Conservation (phyloP, 2,329 filamentous ascomycete genomes). For the Pestalotiopsis sp. region DNA sequence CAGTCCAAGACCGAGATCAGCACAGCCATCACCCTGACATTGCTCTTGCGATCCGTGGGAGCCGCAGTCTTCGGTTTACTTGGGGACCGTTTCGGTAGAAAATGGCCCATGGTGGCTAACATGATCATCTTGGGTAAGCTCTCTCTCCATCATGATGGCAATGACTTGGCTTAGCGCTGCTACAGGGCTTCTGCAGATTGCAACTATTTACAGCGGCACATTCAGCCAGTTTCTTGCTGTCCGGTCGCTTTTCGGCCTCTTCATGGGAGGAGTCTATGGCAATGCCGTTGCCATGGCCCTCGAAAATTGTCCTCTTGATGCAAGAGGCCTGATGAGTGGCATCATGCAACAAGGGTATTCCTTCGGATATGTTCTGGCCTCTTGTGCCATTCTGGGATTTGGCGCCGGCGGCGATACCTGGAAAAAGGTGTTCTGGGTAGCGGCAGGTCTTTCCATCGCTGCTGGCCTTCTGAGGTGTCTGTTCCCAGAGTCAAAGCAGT, state of each 20-base stretch:
- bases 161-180: constrained; percentile 25
- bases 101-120: constrained; percentile 83
- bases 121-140: constrained; percentile 67
- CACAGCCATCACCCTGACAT: constrained; percentile 74
- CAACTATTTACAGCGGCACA: constrained; percentile 74
- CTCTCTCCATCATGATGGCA: neutral
- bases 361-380: constrained; percentile 78
- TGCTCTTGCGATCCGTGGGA: constrained; percentile 75
- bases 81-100: constrained; percentile 78
- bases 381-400: constrained; percentile 74
- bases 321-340: constrained; percentile 79
- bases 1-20: constrained; percentile 58
- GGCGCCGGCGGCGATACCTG: constrained; percentile 65
- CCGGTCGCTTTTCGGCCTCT: constrained; percentile 72
- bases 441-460: constrained; percentile 66
- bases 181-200: constrained; percentile 63
- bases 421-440: constrained; percentile 79
- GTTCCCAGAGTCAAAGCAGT: constrained; percentile 77
- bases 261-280: constrained; percentile 82
- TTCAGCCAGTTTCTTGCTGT: constrained; percentile 78
- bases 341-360: constrained; percentile 84
- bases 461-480: constrained; percentile 69
- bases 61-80: constrained; percentile 77
- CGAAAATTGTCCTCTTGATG: constrained; percentile 71
- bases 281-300: constrained; percentile 79